Conservation (phyloP, 768 basidiomycete genomes). For the Lactifluus rugatus region DNA sequence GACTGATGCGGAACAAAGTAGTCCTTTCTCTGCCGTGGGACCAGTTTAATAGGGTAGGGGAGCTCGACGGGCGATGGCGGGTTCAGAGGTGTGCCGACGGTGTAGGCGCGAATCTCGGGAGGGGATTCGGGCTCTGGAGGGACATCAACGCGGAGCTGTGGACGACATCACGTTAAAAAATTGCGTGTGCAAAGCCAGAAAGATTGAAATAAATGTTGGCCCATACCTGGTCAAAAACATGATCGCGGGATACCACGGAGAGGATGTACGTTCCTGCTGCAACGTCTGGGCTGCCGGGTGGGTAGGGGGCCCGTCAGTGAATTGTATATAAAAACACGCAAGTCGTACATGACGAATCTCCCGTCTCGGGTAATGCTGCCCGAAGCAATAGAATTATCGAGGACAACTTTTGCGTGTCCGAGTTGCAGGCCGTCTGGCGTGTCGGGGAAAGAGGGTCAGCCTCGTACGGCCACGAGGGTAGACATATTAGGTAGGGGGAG, state of each 20-base stretch:
- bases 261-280: slow-evolving; percentile 60
- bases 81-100: slow-evolving; percentile 58
- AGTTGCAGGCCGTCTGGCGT: slow-evolving; percentile 28
- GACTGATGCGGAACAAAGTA: slow-evolving; percentile 64
- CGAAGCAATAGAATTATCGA: slow-evolving; percentile 48
- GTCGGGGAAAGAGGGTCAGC: slow-evolving; percentile 10
- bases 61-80: slow-evolving; percentile 46
- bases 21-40: slow-evolving; percentile 42
- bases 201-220: neutral
- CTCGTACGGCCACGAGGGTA: neutral
- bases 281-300: slow-evolving; percentile 48
- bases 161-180: neutral
- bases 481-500: no score
- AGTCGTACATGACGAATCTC: slow-evolving; percentile 54
- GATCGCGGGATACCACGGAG: slow-evolving; percentile 56
- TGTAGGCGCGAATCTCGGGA: slow-evolving; percentile 51
- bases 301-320: slow-evolving; percentile 1
- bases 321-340: neutral
- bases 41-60: slow-evolving; percentile 50
- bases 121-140: slow-evolving; percentile 30
- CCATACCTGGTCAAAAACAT: slow-evolving; percentile 59
- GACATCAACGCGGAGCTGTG: slow-evolving; percentile 62
- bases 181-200: neutral
- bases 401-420: slow-evolving; percentile 46
- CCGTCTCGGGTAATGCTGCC: slow-evolving; percentile 51